Evolutionary conservation across 768 basidiomycete genomes (phyloP).

Genomic region (Candolleomyces eurysporus): DNA sequence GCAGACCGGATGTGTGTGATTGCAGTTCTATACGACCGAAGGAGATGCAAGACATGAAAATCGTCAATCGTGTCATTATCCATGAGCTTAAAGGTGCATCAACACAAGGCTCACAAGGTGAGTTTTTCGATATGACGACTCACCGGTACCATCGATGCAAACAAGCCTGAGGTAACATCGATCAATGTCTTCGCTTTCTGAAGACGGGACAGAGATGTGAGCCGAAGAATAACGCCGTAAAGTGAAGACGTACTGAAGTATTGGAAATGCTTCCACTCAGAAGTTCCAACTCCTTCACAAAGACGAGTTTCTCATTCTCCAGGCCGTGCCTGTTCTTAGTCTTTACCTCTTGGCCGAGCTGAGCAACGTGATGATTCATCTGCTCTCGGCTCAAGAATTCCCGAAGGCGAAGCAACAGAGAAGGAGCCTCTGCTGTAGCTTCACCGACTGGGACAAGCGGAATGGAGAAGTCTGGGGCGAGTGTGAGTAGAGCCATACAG

Average conservation of each 20-base stretch:
- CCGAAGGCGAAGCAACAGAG: not conserved
- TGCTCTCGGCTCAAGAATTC: slow-evolving; percentile 2
- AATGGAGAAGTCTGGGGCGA: no score
- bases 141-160: not conserved
- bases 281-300: not conserved
- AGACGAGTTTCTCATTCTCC: not conserved
- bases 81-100: not conserved
- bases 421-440: not conserved
- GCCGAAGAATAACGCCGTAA: not conserved
- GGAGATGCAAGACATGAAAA: not conserved
- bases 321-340: not conserved
- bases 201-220: not conserved
- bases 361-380: not conserved
- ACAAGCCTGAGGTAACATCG: slow-evolving; percentile 1
- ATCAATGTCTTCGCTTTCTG: slow-evolving; percentile 1
- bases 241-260: not conserved
- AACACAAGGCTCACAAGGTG: not conserved
- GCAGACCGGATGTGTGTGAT: not conserved
- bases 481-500: no score
- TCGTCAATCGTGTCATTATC: not conserved
- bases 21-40: not conserved
- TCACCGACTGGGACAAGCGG: not conserved
- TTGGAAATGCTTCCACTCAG: not conserved
- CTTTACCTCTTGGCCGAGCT: not conserved
- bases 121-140: not conserved